Conservation (phyloP, 306 rosid species). For the Malus asiatica region DNA sequence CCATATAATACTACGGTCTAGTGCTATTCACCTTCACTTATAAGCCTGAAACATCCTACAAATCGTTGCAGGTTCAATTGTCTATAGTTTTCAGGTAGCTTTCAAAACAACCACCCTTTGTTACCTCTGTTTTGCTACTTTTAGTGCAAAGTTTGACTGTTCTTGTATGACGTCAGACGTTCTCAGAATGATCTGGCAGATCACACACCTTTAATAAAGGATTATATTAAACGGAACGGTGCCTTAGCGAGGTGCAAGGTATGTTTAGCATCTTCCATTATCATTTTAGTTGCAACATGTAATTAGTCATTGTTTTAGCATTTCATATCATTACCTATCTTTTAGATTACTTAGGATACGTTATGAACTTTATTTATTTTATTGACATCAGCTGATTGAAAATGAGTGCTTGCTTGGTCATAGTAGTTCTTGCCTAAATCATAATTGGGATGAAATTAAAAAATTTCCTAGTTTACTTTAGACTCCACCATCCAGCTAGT, state of each 20-base stretch:
- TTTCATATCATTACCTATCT: background rate
- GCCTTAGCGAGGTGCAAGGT: constrained; percentile 48
- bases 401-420: background rate
- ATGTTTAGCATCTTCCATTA: background rate
- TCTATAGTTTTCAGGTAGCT: constrained; percentile 30
- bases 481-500: background rate
- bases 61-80: constrained; percentile 33
- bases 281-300: constrained; percentile 4
- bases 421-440: background rate
- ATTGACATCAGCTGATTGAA: background rate
- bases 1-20: no score
- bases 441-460: background rate
- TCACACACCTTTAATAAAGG: constrained; percentile 35
- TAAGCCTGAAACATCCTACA: constrained; percentile 18
- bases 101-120: background rate
- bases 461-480: background rate
- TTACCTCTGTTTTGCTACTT: background rate
- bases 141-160: background rate
- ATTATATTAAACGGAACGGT: constrained; percentile 34
- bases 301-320: background rate
- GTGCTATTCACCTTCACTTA: no score
- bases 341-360: background rate
- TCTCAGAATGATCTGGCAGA: constrained; percentile 34
- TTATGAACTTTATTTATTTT: background rate
- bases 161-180: constrained; percentile 29